Conservation (phyloP, 2,329 filamentous ascomycete species). For the Cladorrhinum sp. region DNA sequence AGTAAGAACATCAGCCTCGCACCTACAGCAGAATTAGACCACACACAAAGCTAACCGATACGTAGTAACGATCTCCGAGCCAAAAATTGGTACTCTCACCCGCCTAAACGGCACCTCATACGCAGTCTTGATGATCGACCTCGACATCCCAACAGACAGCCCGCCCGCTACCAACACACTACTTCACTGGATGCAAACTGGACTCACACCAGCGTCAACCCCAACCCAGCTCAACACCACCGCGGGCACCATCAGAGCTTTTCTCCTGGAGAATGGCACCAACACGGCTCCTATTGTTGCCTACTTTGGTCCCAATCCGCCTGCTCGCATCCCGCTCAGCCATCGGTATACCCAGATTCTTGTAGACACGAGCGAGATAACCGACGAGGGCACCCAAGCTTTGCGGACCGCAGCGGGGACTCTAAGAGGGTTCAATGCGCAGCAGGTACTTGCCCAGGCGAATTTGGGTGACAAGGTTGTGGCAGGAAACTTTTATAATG, state of each 20-base stretch:
- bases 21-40: neutral
- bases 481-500: slow-evolving; percentile 39
- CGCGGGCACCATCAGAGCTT: slow-evolving; percentile 28
- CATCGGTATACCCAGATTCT: slow-evolving; percentile 41
- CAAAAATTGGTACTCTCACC: slow-evolving; percentile 36
- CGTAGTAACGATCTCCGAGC: slow-evolving; percentile 35
- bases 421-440: slow-evolving; percentile 34
- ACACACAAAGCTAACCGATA: neutral
- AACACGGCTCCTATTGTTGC: slow-evolving; percentile 29
- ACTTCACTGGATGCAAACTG: slow-evolving; percentile 44
- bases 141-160: slow-evolving; percentile 46
- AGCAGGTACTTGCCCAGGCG: slow-evolving; percentile 31
- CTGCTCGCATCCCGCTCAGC: slow-evolving; percentile 37
- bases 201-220: slow-evolving; percentile 32
- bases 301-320: slow-evolving; percentile 40
- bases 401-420: slow-evolving; percentile 32
- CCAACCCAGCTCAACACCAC: slow-evolving; percentile 30
- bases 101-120: slow-evolving; percentile 41
- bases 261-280: slow-evolving; percentile 34
- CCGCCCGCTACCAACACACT: slow-evolving; percentile 37
- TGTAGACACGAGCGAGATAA: slow-evolving; percentile 37
- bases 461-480: slow-evolving; percentile 34
- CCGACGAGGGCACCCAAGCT: slow-evolving; percentile 10
- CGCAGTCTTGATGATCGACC: slow-evolving; percentile 42
- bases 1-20: slow-evolving; percentile 29